Base-by-base conservation (phyloP, 2,329 filamentous ascomycete genomes). In the Purpureocillium lavendulum region DNA sequence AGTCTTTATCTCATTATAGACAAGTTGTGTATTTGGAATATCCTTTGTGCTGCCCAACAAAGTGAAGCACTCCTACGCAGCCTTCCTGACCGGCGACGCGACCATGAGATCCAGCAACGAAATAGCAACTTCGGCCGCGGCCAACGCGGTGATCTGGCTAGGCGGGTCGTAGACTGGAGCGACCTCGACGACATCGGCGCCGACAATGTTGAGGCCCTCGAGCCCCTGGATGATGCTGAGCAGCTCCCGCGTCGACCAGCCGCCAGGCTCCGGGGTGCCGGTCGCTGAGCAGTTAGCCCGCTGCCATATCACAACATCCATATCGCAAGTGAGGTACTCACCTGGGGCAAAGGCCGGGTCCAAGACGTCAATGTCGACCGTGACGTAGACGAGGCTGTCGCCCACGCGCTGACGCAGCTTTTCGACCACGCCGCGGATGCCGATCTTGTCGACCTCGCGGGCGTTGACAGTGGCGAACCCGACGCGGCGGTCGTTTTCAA, bases 131-230 rank as follows among this genome's bases (percentile, higher is more conserved):
- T 94, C 87, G 29, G 85, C 85, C 2, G 78, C 87, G 7, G 84
- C 84, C 43, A 94, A 62, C 12, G 84, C 84, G 24, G 87, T 94
- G 47, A 78, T 80, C 64, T 92, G 87, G 1, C 78, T 84, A 11
- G 67, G 68, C 8, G 82, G 80, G 65, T 94, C 87, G 56, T 92
- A 94, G 15, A 81, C 83, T 0, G 87, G 87, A 28, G 82, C 77
- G 5, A 94, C 86, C 67, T 94, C 87, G 7, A 94, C 87, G 35
- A 94, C 75, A 62, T 94, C 87, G 0, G 85, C 87, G 1, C 86
- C 87, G 7, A 94, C 83, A 4, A 94, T 65, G 52, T 92, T 90
- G 55, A 94, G 58, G 0, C 69, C 75, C 61, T 92, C 86, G 24
- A 94, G 73, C 0, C 84, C 86, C 30, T 85, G 68, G 53, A 94